Percentiles rank a stretch among this genome's conserved stretches.
These are phyloP conservation scores for Acer campestre DNA, from an alignment of 345 rosid genomes.

Conservation along the genomic window DNA sequence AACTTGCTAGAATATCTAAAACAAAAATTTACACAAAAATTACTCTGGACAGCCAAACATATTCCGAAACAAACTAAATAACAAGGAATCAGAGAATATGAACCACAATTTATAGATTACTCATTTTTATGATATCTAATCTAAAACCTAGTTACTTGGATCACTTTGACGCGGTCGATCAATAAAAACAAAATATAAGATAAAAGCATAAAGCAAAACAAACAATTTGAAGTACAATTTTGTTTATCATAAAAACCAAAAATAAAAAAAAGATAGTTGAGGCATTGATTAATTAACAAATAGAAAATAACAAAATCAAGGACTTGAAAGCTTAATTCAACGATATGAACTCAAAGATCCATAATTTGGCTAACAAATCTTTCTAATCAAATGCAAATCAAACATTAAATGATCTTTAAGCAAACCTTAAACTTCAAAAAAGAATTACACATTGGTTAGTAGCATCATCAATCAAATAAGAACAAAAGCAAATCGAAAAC, in stretches of 20 bases:
- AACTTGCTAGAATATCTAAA: not conserved
- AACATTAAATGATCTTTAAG: not conserved
- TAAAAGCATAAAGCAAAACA: not conserved
- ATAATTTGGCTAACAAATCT: constrained; percentile 3
- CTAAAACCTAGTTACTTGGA: not conserved
- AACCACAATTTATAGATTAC: not conserved
- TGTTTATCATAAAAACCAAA: not conserved
- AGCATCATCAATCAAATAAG: constrained; percentile 3
- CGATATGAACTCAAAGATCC: constrained; percentile 20
- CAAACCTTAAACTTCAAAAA: constrained; percentile 12
- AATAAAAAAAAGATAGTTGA: not conserved
- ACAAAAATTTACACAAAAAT: not conserved
- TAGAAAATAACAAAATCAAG: not conserved
- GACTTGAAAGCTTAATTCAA: not conserved
- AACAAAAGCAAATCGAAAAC: not conserved
- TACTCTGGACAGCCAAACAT: not conserved
- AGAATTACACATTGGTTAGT: not conserved
- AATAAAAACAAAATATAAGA: not conserved
- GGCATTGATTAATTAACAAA: not conserved
- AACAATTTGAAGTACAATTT: not conserved
- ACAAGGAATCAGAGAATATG: not conserved
- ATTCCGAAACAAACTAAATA: not conserved
- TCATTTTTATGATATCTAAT: not conserved
- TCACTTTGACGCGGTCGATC: not conserved
- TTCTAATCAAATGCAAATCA: constrained; percentile 9